These are phyloP conservation scores for Venturia oleaginea DNA, from an alignment of 2,329 filamentous ascomycete genomes.

Conservation along the genomic window DNA sequence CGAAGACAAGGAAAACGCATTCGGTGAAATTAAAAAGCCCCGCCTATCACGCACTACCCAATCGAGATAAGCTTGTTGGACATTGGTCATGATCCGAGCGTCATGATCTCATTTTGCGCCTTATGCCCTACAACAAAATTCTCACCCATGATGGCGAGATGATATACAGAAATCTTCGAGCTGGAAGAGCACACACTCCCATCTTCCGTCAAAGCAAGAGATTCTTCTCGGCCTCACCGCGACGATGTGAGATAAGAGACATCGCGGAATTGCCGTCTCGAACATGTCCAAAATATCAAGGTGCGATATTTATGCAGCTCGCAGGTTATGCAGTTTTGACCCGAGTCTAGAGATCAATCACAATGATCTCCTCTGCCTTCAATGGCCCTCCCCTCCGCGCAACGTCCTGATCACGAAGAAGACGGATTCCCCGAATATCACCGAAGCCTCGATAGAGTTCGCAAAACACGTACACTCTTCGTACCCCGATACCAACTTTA, in stretches of 20 bases:
- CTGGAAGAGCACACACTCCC: not conserved
- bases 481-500: slow-evolving; percentile 71
- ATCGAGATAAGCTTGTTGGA: not conserved
- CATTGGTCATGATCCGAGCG: not conserved
- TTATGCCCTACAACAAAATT: not conserved
- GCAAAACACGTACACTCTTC: slow-evolving; percentile 63
- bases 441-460: slow-evolving; percentile 49
- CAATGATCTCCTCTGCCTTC: slow-evolving; percentile 54
- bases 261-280: slow-evolving; percentile 31
- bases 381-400: slow-evolving; percentile 59
- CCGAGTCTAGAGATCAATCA: slow-evolving; percentile 40
- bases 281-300: slow-evolving; percentile 24
- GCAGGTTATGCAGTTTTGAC: not conserved
- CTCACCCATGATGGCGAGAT: slow-evolving; percentile 8
- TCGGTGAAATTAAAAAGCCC: too few relatives aligned
- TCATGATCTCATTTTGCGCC: not conserved
- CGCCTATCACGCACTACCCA: not conserved
- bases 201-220: not conserved
- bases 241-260: slow-evolving; percentile 39
- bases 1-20: too few relatives aligned
- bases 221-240: slow-evolving; percentile 8
- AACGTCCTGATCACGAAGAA: slow-evolving; percentile 64
- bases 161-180: slow-evolving; percentile 1
- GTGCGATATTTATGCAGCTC: not conserved
- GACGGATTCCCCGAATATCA: slow-evolving; percentile 47